These are phyloP conservation scores for Corchorus olitorius DNA, from an alignment of 345 rosid species.

Conservation along the genomic window DNA sequence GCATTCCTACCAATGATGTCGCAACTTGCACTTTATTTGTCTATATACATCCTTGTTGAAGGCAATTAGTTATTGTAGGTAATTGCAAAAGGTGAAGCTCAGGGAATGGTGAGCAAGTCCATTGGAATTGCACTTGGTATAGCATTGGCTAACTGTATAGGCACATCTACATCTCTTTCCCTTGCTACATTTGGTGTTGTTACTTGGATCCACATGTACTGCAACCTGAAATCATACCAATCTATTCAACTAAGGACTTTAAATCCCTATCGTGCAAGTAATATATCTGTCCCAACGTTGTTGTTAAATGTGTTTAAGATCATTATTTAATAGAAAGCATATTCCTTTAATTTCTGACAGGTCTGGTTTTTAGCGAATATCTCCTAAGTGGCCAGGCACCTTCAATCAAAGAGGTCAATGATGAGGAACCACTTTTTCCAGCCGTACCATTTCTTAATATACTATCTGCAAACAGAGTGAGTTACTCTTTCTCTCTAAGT, in stretches of 20 bases:
- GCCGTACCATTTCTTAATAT: conserved; percentile 45
- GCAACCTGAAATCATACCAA: conserved; percentile 92
- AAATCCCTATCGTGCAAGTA: conserved; percentile 98
- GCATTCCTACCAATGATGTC: neutral
- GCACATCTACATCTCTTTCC: conserved; percentile 78
- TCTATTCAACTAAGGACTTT: conserved; percentile 90
- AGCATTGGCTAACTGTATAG: conserved; percentile 68
- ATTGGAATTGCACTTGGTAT: conserved; percentile 85
- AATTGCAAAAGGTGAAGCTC: conserved; percentile 99
- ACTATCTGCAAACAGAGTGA: conserved; percentile 42
- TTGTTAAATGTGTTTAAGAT: conserved; percentile 2
- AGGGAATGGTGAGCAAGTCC: conserved; percentile 98
- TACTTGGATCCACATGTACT: conserved; percentile 91
- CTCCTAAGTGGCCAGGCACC: conserved; percentile 96
- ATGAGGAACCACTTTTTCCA: conserved; percentile 95
- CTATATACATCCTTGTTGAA: neutral
- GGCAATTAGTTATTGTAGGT: conserved; percentile 50
- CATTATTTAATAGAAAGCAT: neutral
- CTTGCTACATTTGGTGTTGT: conserved; percentile 79
- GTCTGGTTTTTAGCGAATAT: conserved; percentile 91
- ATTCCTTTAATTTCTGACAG: conserved; percentile 42
- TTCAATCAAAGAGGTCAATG: conserved; percentile 83
- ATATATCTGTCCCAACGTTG: conserved; percentile 26
- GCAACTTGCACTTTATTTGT: neutral
- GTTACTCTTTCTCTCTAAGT: conserved; percentile 22